Percentiles rank a stretch among this genome's conserved stretches.
Conservation (phyloP, 2,329 filamentous ascomycete genomes). For the Blastomyces percursus region DNA sequence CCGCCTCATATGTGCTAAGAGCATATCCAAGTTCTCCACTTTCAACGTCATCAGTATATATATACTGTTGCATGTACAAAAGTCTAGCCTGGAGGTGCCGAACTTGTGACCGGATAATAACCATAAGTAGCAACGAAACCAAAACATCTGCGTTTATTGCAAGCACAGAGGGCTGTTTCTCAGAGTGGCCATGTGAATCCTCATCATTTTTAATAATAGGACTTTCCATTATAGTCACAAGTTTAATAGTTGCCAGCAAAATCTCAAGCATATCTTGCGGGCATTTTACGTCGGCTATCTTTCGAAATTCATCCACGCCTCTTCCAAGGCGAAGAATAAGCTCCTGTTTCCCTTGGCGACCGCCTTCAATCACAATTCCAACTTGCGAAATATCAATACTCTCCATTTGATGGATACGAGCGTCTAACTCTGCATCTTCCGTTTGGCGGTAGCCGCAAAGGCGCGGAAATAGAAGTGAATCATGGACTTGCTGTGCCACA, state of each 20-base stretch:
- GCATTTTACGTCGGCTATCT: conserved; percentile 63
- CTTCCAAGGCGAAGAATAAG: conserved; percentile 63
- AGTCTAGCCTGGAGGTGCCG: conserved; percentile 78
- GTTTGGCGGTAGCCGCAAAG: conserved; percentile 64
- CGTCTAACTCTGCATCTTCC: conserved; percentile 80
- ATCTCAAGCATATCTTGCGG: conserved; percentile 84
- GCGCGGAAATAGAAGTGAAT: conserved; percentile 68
- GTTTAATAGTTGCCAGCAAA: conserved; percentile 69
- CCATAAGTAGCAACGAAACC: conserved; percentile 79
- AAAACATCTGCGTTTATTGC: conserved; percentile 81
- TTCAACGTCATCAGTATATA: conserved; percentile 96
- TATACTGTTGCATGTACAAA: conserved; percentile 93
- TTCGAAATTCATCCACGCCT: conserved; percentile 81
- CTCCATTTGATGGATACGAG: conserved; percentile 84
- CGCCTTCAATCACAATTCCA: conserved; percentile 74
- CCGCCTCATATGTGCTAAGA: conserved; percentile 88
- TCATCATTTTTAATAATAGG: conserved; percentile 29
- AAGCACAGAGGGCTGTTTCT: conserved; percentile 46
- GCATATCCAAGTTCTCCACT: conserved; percentile 94
- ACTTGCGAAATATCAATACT: conserved; percentile 91
- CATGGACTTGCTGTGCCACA: conserved; percentile 83
- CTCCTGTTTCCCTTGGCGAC: conserved; percentile 66
- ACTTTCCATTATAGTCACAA: conserved; percentile 57
- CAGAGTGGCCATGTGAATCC: conserved; percentile 32
- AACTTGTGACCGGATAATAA: conserved; percentile 83